These are phyloP conservation scores for Geotrichum macrosporum DNA, from an alignment of 1,139 yeast species.

Conservation along the genomic window DNA sequence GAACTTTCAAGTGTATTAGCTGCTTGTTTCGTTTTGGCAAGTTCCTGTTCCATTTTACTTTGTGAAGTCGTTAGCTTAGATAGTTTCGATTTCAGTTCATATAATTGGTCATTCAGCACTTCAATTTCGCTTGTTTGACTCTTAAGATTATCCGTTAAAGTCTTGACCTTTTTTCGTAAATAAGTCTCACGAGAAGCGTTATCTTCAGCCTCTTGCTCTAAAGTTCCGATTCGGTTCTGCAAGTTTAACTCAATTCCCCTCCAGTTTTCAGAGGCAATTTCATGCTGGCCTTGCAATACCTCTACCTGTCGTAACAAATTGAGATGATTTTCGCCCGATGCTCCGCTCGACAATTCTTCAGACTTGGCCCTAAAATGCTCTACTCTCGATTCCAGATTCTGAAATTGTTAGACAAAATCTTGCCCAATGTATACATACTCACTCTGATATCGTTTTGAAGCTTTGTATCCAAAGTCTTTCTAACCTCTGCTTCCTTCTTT, in stretches of 20 bases:
- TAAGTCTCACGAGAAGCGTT: conserved; percentile 27
- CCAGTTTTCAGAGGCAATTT: conserved; percentile 66
- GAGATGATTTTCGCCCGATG: conserved; percentile 27
- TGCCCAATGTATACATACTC: conserved; percentile 17
- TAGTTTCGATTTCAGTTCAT: conserved; percentile 29
- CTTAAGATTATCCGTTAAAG: conserved; percentile 26
- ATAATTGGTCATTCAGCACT: conserved; percentile 32
- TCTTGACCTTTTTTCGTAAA: conserved; percentile 29
- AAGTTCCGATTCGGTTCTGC: conserved; percentile 44
- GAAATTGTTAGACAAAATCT: conserved; percentile 17
- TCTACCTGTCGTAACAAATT: conserved; percentile 45
- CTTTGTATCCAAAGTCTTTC: conserved; percentile 25
- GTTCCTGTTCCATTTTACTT: conserved; percentile 10
- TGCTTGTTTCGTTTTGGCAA: conserved; percentile 7
- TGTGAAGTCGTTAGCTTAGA: conserved; percentile 16
- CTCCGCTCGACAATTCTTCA: conserved; percentile 37
- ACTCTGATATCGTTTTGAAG: conserved; percentile 32
- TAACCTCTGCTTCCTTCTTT: conserved; percentile 23
- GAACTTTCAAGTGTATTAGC: conserved; percentile 19
- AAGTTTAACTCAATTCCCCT: conserved; percentile 55
- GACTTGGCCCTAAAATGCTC: conserved; percentile 44
- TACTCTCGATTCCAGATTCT: conserved; percentile 40
- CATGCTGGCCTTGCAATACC: conserved; percentile 59
- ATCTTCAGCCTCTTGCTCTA: conserved; percentile 43
- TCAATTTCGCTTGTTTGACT: conserved; percentile 27